Conservation (phyloP, 2,329 filamentous ascomycete genomes). For the Penicillium capsulatum region DNA sequence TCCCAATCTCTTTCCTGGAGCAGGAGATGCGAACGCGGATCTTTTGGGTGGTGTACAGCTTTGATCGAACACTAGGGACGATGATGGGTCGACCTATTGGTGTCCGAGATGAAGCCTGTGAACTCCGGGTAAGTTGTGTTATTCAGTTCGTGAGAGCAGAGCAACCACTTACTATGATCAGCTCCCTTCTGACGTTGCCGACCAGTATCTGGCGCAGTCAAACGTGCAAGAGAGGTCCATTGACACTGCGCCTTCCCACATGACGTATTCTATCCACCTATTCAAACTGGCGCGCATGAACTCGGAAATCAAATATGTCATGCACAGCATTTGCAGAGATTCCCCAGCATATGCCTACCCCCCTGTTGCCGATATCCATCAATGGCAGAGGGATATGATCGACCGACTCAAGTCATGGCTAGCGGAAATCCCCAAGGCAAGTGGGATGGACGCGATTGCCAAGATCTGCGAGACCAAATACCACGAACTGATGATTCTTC, state of each 20-base stretch:
- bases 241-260: constrained; percentile 23
- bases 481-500: constrained; percentile 48
- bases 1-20: constrained; percentile 45
- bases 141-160: constrained; percentile 14
- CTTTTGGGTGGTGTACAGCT: constrained; percentile 53
- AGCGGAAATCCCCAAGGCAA: constrained; percentile 32
- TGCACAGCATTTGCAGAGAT: constrained; percentile 50
- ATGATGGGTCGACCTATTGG: constrained; percentile 57
- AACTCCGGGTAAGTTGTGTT: constrained; percentile 42
- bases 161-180: constrained; percentile 12
- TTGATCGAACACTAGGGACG: constrained; percentile 52
- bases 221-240: neutral
- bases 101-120: constrained; percentile 53
- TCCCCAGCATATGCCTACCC: constrained; percentile 50
- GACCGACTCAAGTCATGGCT: constrained; percentile 42
- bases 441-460: constrained; percentile 8
- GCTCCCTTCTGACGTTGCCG: constrained; percentile 21
- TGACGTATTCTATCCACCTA: constrained; percentile 48
- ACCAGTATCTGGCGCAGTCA: constrained; percentile 13
- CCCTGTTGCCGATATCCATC: constrained; percentile 41
- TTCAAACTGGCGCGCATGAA: constrained; percentile 46
- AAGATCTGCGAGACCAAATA: constrained; percentile 46
- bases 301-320: constrained; percentile 56
- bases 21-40: constrained; percentile 54
- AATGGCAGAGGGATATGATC: constrained; percentile 48